A percentile compares a stretch with the other conserved stretches of the same genome.
Evolutionary conservation across 179 eudicot genomes (phyloP).

Genomic region (Actinidia arguta): DNA sequence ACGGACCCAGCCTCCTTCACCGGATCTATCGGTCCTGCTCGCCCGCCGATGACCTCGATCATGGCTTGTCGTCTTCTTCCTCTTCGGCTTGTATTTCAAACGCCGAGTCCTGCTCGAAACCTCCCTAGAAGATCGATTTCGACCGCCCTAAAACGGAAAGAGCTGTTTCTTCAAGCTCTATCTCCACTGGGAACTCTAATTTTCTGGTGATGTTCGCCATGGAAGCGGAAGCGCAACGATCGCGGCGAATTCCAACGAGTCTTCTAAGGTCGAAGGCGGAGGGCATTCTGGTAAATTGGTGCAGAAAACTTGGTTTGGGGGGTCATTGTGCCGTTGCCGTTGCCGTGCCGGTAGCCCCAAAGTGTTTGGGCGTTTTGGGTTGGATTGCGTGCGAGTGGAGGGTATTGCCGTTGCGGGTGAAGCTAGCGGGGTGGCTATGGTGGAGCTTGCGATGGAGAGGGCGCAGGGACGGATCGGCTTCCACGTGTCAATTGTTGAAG

Average conservation of each 20-base stretch:
- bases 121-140: background rate
- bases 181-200: too few species aligned
- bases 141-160: background rate
- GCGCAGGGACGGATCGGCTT: constrained; percentile 20
- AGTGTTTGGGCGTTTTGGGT: constrained; percentile 28
- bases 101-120: constrained; percentile 29
- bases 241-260: background rate
- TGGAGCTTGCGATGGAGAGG: constrained; percentile 43
- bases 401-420: constrained; percentile 49
- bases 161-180: background rate
- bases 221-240: too few species aligned
- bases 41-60: constrained; percentile 22
- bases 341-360: constrained; percentile 40
- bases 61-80: constrained; percentile 30
- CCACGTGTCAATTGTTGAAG: constrained; percentile 47
- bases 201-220: too few species aligned
- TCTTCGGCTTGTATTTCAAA: constrained; percentile 40
- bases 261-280: constrained; percentile 45
- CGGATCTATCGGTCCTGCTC: constrained; percentile 36
- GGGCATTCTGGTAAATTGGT: constrained; percentile 66
- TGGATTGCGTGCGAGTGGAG: constrained; percentile 34
- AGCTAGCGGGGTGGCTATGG: constrained; percentile 65
- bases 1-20: background rate
- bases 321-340: background rate
- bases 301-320: constrained; percentile 41